Evolutionary conservation across 2,329 filamentous ascomycete genomes (phyloP).

Genomic region (Diaporthe longicolla): DNA sequence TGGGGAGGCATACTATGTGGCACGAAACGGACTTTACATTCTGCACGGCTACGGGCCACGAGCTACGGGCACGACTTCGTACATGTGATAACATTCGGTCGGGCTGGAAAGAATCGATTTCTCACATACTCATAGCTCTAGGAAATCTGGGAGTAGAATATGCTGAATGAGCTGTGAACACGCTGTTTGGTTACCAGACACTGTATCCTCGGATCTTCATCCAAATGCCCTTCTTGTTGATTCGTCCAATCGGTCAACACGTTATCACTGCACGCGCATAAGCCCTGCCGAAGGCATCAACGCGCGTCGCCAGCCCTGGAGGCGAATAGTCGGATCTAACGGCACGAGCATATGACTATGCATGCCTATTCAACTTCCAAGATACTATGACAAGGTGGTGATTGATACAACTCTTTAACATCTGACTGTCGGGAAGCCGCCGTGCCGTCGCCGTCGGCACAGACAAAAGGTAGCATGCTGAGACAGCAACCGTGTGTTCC

Average conservation of each 20-base stretch:
- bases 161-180: background rate
- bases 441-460: constrained; percentile 20
- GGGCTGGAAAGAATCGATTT: background rate
- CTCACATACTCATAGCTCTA: too few species aligned
- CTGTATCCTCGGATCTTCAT: background rate
- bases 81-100: background rate
- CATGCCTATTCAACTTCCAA: background rate
- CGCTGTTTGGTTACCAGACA: rapidly evolving
- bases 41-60: too few species aligned
- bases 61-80: background rate
- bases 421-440: background rate
- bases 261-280: background rate
- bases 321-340: background rate
- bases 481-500: constrained; percentile 20
- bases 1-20: background rate
- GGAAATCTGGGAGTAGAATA: background rate
- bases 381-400: background rate
- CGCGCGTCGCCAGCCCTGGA: background rate
- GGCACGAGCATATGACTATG: background rate
- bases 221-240: background rate
- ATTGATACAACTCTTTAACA: background rate
- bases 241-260: background rate
- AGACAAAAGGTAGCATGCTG: constrained; percentile 9
- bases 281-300: background rate
- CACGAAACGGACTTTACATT: background rate